Percentiles rank a stretch among this genome's conserved stretches.
Conservation (phyloP, 805 yeast species). For the Schizosaccharomyces lindneri region DNA sequence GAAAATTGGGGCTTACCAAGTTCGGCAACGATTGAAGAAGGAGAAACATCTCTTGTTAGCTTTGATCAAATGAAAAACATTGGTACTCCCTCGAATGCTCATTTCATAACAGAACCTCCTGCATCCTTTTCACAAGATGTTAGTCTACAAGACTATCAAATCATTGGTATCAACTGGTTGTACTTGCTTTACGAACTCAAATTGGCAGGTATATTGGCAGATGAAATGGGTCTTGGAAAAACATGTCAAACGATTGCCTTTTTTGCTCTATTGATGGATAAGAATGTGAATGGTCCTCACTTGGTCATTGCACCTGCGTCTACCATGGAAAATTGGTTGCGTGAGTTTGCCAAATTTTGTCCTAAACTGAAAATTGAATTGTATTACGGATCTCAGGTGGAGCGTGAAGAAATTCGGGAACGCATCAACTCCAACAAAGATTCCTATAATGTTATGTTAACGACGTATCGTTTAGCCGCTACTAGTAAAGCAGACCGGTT, state of each 20-base stretch:
- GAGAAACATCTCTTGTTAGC: constrained; percentile 4
- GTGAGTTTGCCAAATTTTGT: constrained; percentile 89
- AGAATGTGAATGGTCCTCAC: constrained; percentile 66
- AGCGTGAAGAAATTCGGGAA: constrained; percentile 62
- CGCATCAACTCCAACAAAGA: constrained; percentile 29
- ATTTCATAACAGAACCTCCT: constrained; percentile 45
- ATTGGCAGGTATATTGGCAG: constrained; percentile 82
- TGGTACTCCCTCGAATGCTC: constrained; percentile 9
- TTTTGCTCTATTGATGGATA: constrained; percentile 62
- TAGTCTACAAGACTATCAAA: constrained; percentile 58
- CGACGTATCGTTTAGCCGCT: constrained; percentile 79
- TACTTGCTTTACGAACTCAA: constrained; percentile 68
- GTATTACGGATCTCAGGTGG: constrained; percentile 70
- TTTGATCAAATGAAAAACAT: constrained; percentile 2
- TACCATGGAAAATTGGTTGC: constrained; percentile 83
- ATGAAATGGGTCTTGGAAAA: constrained; percentile 95
- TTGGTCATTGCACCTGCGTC: constrained; percentile 86
- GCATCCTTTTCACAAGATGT: constrained; percentile 42
- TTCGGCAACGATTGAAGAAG: constrained; percentile 10
- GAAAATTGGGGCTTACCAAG: constrained; percentile 44
- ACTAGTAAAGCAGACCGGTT: constrained; percentile 63
- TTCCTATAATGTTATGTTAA: constrained; percentile 66
- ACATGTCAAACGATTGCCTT: constrained; percentile 87
- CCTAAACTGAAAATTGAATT: constrained; percentile 86
- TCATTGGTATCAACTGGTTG: constrained; percentile 90